Conservation (phyloP, 805 yeast genomes). For the Metschnikowia baotianmanensis region DNA sequence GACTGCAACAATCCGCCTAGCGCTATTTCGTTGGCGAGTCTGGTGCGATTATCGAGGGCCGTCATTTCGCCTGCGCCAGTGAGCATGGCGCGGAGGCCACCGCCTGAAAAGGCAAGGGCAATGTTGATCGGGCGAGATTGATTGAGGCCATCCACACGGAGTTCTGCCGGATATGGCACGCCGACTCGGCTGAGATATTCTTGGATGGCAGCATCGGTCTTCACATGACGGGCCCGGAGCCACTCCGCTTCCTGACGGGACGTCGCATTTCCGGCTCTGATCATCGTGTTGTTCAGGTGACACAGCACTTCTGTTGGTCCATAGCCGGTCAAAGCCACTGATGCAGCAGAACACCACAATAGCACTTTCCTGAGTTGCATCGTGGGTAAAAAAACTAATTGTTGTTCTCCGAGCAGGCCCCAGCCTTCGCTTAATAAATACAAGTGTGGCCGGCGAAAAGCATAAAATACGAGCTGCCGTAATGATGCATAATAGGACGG, state of each 20-base stretch:
- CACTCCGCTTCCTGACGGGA: constrained; percentile 50
- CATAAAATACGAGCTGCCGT: not conserved
- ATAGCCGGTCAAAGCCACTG: constrained; percentile 27
- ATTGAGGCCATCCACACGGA: not conserved
- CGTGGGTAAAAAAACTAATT: not conserved
- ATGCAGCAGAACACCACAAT: not conserved
- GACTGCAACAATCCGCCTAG: constrained; percentile 75
- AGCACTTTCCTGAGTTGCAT: not conserved
- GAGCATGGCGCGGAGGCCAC: constrained; percentile 39
- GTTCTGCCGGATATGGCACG: constrained; percentile 2
- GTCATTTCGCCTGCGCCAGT: constrained; percentile 21
- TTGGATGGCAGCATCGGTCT: constrained; percentile 15
- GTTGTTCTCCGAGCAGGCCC: not conserved
- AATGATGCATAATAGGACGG: no score
- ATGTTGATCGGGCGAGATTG: constrained; percentile 18
- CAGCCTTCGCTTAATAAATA: not conserved
- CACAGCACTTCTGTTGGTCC: constrained; percentile 62
- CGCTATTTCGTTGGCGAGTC: constrained; percentile 31
- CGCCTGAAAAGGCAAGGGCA: constrained; percentile 36
- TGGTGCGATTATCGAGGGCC: constrained; percentile 19
- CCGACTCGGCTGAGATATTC: constrained; percentile 14
- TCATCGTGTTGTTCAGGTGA: constrained; percentile 35
- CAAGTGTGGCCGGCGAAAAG: not conserved
- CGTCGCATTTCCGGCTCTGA: constrained; percentile 49
- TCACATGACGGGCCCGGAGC: constrained; percentile 34